Evolutionary conservation across 441 rosid species (phyloP).

Genomic region (Pelargonium myrrhifolium): DNA sequence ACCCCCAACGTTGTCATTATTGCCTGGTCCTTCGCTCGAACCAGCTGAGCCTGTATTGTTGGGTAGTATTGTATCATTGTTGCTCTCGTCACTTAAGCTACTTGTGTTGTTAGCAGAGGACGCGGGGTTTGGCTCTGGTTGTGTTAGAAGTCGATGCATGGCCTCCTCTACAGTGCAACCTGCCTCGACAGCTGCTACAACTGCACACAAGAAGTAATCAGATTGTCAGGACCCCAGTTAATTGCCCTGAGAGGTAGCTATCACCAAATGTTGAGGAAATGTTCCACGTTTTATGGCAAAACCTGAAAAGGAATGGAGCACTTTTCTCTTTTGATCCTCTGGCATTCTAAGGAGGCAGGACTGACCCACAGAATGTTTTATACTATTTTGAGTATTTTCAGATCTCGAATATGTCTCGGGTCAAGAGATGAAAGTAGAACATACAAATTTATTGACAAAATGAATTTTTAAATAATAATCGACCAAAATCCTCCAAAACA

Average conservation of each 20-base stretch:
- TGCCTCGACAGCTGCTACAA: slow-evolving; percentile 41
- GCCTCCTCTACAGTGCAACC: slow-evolving; percentile 43
- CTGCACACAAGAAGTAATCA: slow-evolving; percentile 28
- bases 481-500: no score
- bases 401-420: no score
- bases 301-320: no score
- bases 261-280: neutral
- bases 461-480: no score
- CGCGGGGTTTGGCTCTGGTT: slow-evolving; percentile 20
- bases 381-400: no score
- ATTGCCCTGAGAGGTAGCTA: no score
- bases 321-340: no score
- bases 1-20: slow-evolving; percentile 17
- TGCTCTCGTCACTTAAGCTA: neutral
- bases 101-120: slow-evolving; percentile 12
- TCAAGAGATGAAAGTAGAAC: no score
- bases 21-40: slow-evolving; percentile 7
- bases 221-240: neutral
- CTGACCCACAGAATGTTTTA: no score
- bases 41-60: slow-evolving; percentile 10
- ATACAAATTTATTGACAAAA: no score
- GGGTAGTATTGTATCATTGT: slow-evolving; percentile 1
- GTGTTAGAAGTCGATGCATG: slow-evolving; percentile 40
- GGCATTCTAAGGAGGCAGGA: no score
- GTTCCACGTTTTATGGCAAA: no score